phyloP scores from a whole-genome alignment of 2,329 filamentous ascomycete species.

The Diplodia seriata region DNA sequence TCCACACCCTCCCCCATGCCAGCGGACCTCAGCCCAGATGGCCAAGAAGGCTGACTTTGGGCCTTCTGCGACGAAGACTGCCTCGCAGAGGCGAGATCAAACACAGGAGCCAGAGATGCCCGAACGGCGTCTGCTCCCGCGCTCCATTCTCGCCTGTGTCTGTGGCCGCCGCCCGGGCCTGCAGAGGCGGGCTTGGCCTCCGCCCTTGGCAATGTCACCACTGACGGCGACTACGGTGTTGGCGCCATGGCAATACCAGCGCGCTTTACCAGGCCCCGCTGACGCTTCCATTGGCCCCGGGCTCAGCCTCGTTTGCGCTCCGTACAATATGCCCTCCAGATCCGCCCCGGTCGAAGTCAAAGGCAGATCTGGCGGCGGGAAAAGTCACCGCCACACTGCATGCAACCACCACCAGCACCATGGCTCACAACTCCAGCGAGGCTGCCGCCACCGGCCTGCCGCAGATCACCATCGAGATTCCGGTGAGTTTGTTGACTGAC shows the following conservation, averaged over 20 bases:
- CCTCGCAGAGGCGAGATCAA: not conserved
- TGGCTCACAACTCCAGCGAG: not conserved
- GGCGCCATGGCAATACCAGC: conserved; percentile 8
- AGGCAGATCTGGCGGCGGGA: conserved; percentile 9
- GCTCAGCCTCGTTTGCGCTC: conserved; percentile 8
- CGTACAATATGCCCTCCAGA: conserved; percentile 1
- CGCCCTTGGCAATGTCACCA: conserved; percentile 14
- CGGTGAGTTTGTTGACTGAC: not conserved
- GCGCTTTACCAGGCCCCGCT: conserved; percentile 7
- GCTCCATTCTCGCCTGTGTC: not conserved
- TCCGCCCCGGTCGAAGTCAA: not conserved
- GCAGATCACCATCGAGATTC: conserved; percentile 28
- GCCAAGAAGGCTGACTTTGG: conserved; percentile 20
- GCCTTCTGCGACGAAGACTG: not conserved
- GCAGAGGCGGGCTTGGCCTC: conserved; percentile 28
- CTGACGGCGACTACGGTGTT: not conserved
- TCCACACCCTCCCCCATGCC: not conserved
- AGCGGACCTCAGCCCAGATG: not conserved
- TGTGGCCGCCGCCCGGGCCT: conserved; percentile 1
- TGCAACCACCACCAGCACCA: conserved; percentile 1
- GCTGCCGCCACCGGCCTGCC: not conserved
- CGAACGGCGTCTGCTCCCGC: not conserved
- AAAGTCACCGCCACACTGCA: conserved; percentile 1
- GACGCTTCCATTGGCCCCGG: conserved; percentile 4
- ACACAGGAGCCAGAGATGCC: not conserved